Evolutionary conservation across 139 green algal genomes (phyloP).

Genomic region (Dunaliella sp.): DNA sequence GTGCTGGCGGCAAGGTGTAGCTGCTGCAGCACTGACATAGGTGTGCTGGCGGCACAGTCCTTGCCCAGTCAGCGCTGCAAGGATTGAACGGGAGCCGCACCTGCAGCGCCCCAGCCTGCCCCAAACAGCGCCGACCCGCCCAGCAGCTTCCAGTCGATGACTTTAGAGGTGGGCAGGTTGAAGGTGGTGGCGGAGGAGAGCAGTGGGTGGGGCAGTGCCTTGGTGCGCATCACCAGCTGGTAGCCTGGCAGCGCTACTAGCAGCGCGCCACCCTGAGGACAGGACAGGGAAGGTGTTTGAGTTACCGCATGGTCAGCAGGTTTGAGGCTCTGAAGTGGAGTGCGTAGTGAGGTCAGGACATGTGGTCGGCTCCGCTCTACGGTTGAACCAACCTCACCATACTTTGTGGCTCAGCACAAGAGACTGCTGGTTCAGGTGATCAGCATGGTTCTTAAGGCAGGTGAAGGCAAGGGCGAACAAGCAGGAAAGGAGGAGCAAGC

Average conservation of each 20-base stretch:
- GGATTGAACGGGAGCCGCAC: slow-evolving; percentile 79
- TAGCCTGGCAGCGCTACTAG: slow-evolving; percentile 1
- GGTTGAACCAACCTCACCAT: too few relatives aligned
- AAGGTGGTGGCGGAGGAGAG: slow-evolving; percentile 21
- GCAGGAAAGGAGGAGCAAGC: too few relatives aligned
- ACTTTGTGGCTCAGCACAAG: too few relatives aligned
- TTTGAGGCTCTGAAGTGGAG: neutral
- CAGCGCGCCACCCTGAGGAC: neutral
- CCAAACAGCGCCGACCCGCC: slow-evolving; percentile 72
- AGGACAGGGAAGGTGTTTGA: too few relatives aligned
- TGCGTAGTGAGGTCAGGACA: neutral
- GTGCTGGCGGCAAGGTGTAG: too few relatives aligned
- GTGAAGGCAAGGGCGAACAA: too few relatives aligned
- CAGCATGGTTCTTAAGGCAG: neutral
- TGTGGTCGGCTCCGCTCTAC: slow-evolving; percentile 17
- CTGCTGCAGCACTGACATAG: too few relatives aligned
- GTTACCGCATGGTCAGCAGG: too few relatives aligned
- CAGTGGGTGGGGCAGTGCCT: slow-evolving; percentile 12
- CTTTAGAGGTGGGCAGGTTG: slow-evolving; percentile 43
- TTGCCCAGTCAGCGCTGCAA: too few relatives aligned
- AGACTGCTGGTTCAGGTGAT: too few relatives aligned
- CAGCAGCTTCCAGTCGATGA: slow-evolving; percentile 65
- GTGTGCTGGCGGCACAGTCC: too few relatives aligned
- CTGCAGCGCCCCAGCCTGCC: slow-evolving; percentile 69
- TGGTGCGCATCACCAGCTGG: slow-evolving; percentile 24